Conservation (phyloP, 2,329 filamentous ascomycete genomes). For the Amauroascus verrucosus region DNA sequence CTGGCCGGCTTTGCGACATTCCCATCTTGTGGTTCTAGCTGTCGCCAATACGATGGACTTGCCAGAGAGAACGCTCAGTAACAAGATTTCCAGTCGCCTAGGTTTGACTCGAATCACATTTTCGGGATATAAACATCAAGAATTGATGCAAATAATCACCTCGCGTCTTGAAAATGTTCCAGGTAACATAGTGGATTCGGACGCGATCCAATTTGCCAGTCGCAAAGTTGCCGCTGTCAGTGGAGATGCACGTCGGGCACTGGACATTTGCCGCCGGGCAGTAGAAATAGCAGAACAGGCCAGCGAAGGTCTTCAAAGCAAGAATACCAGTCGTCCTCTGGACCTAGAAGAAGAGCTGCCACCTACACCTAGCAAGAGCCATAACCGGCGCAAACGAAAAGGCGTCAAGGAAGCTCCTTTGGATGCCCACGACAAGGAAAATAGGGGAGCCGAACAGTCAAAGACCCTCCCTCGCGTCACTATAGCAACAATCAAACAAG, state of each 20-base stretch:
- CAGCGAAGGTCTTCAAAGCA: constrained; percentile 27
- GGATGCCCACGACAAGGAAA: neutral
- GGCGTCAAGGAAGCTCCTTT: neutral
- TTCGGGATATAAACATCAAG: constrained; percentile 91
- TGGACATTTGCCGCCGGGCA: constrained; percentile 90
- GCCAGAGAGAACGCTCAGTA: constrained; percentile 88
- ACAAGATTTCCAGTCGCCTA: constrained; percentile 91
- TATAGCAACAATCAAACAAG: constrained; percentile 84
- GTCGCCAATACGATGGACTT: constrained; percentile 99
- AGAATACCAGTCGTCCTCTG: constrained; percentile 4
- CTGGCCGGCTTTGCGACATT: constrained; percentile 87
- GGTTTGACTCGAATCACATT: constrained; percentile 93
- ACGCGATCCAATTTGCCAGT: constrained; percentile 91
- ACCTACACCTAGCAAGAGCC: constrained; percentile 37
- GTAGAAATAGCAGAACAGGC: constrained; percentile 89
- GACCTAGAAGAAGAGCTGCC: constrained; percentile 22
- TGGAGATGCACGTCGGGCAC: constrained; percentile 79
- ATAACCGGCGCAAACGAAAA: constrained; percentile 5
- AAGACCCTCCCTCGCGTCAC: constrained; percentile 55
- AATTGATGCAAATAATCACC: constrained; percentile 93
- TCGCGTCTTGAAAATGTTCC: constrained; percentile 83
- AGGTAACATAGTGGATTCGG: constrained; percentile 78
- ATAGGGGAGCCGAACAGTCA: constrained; percentile 16
- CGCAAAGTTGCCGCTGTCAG: constrained; percentile 94
- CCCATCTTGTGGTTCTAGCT: constrained; percentile 85